Evolutionary conservation across 345 rosid genomes (phyloP).

Genomic region (Eucalyptus urophylla): DNA sequence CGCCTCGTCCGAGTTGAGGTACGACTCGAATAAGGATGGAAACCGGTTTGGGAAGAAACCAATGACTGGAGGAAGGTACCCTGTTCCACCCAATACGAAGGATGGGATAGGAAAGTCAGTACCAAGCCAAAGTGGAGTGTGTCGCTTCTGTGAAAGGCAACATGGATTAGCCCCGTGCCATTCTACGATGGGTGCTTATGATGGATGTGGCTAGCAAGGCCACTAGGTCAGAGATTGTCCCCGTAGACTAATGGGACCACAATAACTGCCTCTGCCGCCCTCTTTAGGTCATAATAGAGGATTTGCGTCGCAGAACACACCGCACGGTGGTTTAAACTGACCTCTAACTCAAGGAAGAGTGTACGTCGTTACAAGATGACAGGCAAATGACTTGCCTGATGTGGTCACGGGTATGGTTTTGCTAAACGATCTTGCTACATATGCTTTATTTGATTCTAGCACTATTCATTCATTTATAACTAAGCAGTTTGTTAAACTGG

Average conservation of each 20-base stretch:
- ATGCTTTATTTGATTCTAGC: too few species aligned
- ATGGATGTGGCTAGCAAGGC: rapidly evolving
- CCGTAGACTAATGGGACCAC: rapidly evolving
- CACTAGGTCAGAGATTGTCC: rapidly evolving
- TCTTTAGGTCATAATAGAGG: rapidly evolving
- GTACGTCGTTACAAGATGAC: rapidly evolving
- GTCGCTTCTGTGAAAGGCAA: rapidly evolving
- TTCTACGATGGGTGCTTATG: rapidly evolving
- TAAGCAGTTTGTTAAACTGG: rapidly evolving
- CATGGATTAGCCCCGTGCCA: rapidly evolving
- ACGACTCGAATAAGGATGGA: too few species aligned
- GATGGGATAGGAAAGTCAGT: too few species aligned
- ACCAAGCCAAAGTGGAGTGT: rapidly evolving
- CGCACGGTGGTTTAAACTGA: rapidly evolving
- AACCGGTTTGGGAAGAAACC: too few species aligned
- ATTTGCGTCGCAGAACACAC: rapidly evolving
- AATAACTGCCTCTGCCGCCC: rapidly evolving
- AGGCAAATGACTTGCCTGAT: rapidly evolving
- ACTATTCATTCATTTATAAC: rapidly evolving
- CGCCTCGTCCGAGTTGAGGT: rapidly evolving
- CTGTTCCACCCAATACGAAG: too few species aligned
- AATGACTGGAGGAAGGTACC: too few species aligned
- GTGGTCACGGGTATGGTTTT: rapidly evolving
- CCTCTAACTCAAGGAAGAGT: too few species aligned
- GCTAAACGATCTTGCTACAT: rapidly evolving